Base-by-base conservation (phyloP, 2,329 filamentous ascomycete genomes). In the Zymoseptoria brevis region DNA sequence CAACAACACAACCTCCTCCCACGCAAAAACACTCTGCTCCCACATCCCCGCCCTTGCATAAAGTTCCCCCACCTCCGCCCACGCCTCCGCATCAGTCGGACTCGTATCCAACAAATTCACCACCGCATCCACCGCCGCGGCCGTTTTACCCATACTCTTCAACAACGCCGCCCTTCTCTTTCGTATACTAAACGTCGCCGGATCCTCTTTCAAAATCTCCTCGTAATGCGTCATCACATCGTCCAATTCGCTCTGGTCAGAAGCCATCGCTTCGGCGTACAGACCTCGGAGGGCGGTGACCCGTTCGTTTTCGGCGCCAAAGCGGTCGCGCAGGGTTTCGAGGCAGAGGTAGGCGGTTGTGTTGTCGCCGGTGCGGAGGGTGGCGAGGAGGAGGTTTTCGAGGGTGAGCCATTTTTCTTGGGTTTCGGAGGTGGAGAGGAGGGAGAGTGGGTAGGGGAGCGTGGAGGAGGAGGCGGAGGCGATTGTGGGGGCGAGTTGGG, bases 1-100 rank as follows among this genome's bases (percentile, higher is more conserved):
- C 59, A 96, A 80, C 55, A 97, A 79, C 51, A 99, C 75, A 19
- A 96, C 90, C 74, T 99, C 94, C 73, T 99, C 94, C 51, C 96
- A 77, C 61, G 90, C 87, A 74, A 88, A 96, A 55, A 96, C 85
- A 48, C 91, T 89, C 74, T 97, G 93, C 13, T 86, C 77, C 70
- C 88, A 90, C 67, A 93, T 76, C 0, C 88, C 90, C 71, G 93
- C 88, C 19, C 81, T 81, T 29, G 91, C 80, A 75, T 99, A 97
- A 62, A 96, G 76, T 71, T 96, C 90, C 56, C 89, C 85, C 66
- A 97, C 80, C 76, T 99, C 94, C 56, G 90, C 84, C 94, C 94
- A 99, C 8, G 89, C 87, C 77, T 99, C 94, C 5, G 87, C 86
- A 76, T 99, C 94, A 1, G 89, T 96, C 1, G 94, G 92, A 57